Evolutionary conservation across 306 rosid genomes (phyloP).

Genomic region (Comarum palustre): DNA sequence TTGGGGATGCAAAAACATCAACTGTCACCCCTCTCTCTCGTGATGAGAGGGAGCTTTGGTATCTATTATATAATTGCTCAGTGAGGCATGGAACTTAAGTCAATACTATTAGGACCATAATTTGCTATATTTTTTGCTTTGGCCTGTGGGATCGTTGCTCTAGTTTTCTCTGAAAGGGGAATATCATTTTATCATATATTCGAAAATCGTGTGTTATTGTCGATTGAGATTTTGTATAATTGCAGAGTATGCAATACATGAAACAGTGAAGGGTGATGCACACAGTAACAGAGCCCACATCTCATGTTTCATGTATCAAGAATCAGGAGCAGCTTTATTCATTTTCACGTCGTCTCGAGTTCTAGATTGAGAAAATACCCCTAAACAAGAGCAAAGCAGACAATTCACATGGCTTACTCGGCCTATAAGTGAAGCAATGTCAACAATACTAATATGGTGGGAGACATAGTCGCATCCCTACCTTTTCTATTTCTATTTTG

Average conservation of each 20-base stretch:
- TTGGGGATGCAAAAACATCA: conserved; percentile 19
- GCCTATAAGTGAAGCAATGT: not conserved
- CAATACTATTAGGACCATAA: conserved; percentile 2
- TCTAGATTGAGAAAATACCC: not conserved
- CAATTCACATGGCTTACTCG: not conserved
- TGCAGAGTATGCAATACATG: not conserved
- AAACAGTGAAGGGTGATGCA: not conserved
- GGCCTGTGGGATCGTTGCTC: not conserved
- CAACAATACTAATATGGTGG: no score
- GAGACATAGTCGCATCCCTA: not conserved
- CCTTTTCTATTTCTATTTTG: not conserved
- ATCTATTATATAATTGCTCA: conserved; percentile 2
- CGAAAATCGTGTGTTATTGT: not conserved
- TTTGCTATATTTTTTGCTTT: conserved; percentile 9
- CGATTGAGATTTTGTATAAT: not conserved
- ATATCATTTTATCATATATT: not conserved
- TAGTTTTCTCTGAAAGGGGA: not conserved
- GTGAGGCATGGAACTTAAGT: not conserved
- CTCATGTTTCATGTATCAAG: not conserved
- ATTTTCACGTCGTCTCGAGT: not conserved
- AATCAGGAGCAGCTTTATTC: not conserved
- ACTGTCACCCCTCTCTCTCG: conserved; percentile 6
- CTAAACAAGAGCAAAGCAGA: not conserved
- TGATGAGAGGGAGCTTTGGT: conserved; percentile 8
- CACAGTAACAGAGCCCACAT: not conserved